Conservation (phyloP, 805 yeast species). For the Grigorovia transvaalensis region DNA sequence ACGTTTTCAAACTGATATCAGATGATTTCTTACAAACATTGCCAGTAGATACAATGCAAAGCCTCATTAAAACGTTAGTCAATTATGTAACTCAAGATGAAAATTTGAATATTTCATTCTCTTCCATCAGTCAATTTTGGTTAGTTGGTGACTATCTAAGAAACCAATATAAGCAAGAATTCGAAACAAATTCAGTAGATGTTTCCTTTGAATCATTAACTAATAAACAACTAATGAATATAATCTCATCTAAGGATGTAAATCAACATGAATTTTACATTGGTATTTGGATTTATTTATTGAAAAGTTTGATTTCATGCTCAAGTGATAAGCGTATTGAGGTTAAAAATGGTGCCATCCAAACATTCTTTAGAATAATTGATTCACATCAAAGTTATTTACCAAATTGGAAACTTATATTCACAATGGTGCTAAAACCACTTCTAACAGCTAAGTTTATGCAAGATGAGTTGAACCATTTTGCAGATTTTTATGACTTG, state of each 20-base stretch:
- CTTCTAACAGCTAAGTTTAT: conserved; percentile 29
- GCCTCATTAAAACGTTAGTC: conserved; percentile 60
- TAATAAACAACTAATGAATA: conserved; percentile 17
- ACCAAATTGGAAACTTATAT: conserved; percentile 61
- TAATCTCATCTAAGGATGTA: conserved; percentile 17
- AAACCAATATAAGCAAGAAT: conserved; percentile 7
- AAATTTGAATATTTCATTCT: conserved; percentile 81
- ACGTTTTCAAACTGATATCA: conserved; percentile 68
- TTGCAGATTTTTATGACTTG: conserved; percentile 53
- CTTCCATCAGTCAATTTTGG: conserved; percentile 90
- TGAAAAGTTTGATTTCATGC: conserved; percentile 51
- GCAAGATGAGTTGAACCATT: conserved; percentile 30
- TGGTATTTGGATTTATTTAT: conserved; percentile 53
- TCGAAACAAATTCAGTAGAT: background rate
- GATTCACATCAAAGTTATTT: conserved; percentile 56
- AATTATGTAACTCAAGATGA: conserved; percentile 59
- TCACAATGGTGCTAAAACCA: conserved; percentile 48
- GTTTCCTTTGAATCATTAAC: conserved; percentile 2
- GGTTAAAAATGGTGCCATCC: conserved; percentile 82
- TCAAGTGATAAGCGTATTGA: conserved; percentile 61
- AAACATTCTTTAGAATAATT: conserved; percentile 74
- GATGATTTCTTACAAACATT: conserved; percentile 73
- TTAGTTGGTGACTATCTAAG: conserved; percentile 68
- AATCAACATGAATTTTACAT: conserved; percentile 22
- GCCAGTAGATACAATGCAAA: conserved; percentile 53